Evolutionary conservation across 139 green algal genomes (phyloP).

Genomic region (Picochlorum sp.): DNA sequence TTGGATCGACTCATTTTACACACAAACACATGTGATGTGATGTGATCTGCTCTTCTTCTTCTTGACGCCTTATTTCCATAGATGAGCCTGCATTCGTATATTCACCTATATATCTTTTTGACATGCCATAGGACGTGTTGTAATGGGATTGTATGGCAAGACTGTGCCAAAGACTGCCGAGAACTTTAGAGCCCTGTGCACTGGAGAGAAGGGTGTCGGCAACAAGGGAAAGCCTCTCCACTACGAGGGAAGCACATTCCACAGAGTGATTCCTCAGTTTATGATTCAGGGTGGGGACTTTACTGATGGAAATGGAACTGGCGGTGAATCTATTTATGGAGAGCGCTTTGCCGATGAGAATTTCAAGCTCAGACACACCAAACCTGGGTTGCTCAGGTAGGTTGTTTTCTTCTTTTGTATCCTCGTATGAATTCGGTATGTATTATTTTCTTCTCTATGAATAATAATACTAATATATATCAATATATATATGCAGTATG

Average conservation of each 20-base stretch:
- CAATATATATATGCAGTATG: background rate
- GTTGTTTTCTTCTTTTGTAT: background rate
- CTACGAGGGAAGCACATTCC: conserved; percentile 74
- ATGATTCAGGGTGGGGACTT: conserved; percentile 89
- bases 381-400: conserved; percentile 47
- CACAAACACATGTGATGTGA: no score
- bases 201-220: conserved; percentile 65
- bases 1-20: background rate
- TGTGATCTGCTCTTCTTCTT: no score
- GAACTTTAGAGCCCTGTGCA: conserved; percentile 70
- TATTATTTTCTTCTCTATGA: no score
- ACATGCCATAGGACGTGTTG: conserved; percentile 51
- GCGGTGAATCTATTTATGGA: conserved; percentile 86
- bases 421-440: background rate
- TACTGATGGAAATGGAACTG: conserved; percentile 68
- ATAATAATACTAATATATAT: no score
- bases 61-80: no score
- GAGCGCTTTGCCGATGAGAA: conserved; percentile 66
- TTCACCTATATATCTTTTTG: background rate
- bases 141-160: conserved; percentile 78
- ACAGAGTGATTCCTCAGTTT: conserved; percentile 81
- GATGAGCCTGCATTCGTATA: no score
- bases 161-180: conserved; percentile 74
- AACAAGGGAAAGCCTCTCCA: conserved; percentile 71
- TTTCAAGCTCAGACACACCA: conserved; percentile 75